Base-by-base conservation (phyloP, 495 filamentous ascomycete species). In the Wilcoxina mikolae region DNA sequence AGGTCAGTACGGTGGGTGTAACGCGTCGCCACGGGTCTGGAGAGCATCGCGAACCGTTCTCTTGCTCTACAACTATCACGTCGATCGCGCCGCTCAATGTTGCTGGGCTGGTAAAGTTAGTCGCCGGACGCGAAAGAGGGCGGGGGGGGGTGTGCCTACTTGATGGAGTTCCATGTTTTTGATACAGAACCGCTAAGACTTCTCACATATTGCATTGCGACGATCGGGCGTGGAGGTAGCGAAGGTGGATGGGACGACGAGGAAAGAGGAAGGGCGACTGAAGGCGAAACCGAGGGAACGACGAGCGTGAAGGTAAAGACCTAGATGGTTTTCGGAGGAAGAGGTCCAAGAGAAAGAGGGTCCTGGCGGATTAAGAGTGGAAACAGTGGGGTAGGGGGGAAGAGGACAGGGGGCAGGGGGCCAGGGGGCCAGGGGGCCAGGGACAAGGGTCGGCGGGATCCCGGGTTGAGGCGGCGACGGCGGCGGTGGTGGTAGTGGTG, bases 131-230 rank as follows among this genome's bases (percentile, higher is more conserved):
- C 4, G 11, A 29, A 50, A 53, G 44, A 2, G 17, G 20, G 11
- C 22, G 18, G 20, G 10, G 17, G 12, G 39, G 28, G 43, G 45
- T 23, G 25, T 17, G 51, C 59, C 41, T 56, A 66, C 64, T 99
- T 99, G 74, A 99, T 95, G 4, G 87, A 94, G 69, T 96, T 96
- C 91, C 91, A 99, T 66, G 91, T 91, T 72, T 93, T 94, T 33
- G 87, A 94, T 60, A 96, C 88, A 31, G 91, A 93, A 64, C 90
- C 88, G 68, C 87, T 88, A 61, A 95, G 80, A 70, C 87, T 94
- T 51, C 91, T 78, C 60, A 96, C 90, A 85, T 96, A 96, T 74
- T 98, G 88, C 91, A 98, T 98, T 47, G 67, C 27, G 24, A 35
- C n/a, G n/a, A n/a, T n/a, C n/a, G n/a, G n/a, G n/a, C n/a, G n/a